phyloP scores from a whole-genome alignment of 1,139 yeast genomes.

The Kurtzmaniella quercitrusa region DNA sequence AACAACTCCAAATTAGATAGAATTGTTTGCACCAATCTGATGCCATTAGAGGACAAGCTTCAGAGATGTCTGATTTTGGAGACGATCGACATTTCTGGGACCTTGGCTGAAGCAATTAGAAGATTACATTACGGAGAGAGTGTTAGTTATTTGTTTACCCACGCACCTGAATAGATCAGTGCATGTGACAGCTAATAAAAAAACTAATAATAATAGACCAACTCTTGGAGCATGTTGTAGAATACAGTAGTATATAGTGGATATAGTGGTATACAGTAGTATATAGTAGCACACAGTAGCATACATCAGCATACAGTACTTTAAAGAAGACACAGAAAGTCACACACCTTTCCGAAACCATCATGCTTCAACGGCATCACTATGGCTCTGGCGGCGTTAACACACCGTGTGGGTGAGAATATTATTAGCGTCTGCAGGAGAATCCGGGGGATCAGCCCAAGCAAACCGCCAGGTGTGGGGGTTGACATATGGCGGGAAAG shows the following conservation, averaged over 20 bases:
- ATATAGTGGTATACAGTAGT: too few relatives aligned
- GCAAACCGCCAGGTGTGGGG: too few relatives aligned
- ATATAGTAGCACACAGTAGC: too few relatives aligned
- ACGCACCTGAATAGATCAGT: slow-evolving; percentile 35
- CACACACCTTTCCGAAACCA: too few relatives aligned
- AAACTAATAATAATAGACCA: too few relatives aligned
- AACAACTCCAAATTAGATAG: slow-evolving; percentile 71
- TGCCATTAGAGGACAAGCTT: slow-evolving; percentile 81
- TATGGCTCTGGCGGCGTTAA: too few relatives aligned
- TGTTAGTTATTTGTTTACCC: slow-evolving; percentile 82
- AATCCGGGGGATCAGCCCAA: neutral
- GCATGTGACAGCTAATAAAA: neutral
- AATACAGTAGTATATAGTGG: too few relatives aligned
- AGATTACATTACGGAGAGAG: slow-evolving; percentile 97
- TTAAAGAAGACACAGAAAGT: too few relatives aligned
- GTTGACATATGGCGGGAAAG: neutral
- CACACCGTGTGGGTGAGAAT: too few relatives aligned
- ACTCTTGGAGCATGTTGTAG: too few relatives aligned
- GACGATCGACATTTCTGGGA: slow-evolving; percentile 81
- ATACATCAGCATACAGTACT: too few relatives aligned
- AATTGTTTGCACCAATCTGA: slow-evolving; percentile 92
- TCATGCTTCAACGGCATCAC: too few relatives aligned
- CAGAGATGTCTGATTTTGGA: slow-evolving; percentile 69
- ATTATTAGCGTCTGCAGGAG: neutral
- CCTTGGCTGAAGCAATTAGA: slow-evolving; percentile 93